These are phyloP conservation scores for Falciphora oryzae DNA, from an alignment of 2,329 filamentous ascomycete genomes.

Conservation along the genomic window DNA sequence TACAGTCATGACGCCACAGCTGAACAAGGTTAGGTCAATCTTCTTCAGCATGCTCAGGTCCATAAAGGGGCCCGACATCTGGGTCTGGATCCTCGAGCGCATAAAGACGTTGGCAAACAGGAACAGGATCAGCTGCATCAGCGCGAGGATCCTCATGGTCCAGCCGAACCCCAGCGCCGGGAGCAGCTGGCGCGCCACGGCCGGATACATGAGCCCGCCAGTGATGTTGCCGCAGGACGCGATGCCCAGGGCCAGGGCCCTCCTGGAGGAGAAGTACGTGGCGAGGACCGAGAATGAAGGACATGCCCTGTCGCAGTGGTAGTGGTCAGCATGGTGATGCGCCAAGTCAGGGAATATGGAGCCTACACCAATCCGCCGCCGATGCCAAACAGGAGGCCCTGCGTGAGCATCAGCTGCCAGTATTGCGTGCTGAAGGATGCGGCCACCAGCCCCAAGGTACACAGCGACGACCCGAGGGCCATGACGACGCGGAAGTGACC, in stretches of 20 bases:
- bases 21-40: constrained; percentile 32
- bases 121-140: constrained; percentile 30
- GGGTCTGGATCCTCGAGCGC: constrained; percentile 28
- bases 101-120: constrained; percentile 25
- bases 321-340: background rate
- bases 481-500: constrained; percentile 15
- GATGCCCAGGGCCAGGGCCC: constrained; percentile 27
- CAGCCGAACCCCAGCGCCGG: constrained; percentile 30
- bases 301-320: constrained; percentile 15
- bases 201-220: constrained; percentile 33
- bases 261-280: constrained; percentile 30
- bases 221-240: constrained; percentile 28
- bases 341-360: too few relatives aligned
- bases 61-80: constrained; percentile 29
- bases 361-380: constrained; percentile 29
- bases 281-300: constrained; percentile 29
- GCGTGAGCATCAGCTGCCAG: constrained; percentile 25
- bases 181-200: constrained; percentile 30
- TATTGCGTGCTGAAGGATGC: constrained; percentile 14
- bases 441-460: constrained; percentile 14
- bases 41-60: constrained; percentile 35
- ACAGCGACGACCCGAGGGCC: constrained; percentile 11
- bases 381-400: constrained; percentile 30
- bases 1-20: constrained; percentile 33
- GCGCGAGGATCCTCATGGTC: constrained; percentile 33